Base-by-base conservation (phyloP, 164 flowering plant genomes). In the Tetrastigma voinierianum region DNA sequence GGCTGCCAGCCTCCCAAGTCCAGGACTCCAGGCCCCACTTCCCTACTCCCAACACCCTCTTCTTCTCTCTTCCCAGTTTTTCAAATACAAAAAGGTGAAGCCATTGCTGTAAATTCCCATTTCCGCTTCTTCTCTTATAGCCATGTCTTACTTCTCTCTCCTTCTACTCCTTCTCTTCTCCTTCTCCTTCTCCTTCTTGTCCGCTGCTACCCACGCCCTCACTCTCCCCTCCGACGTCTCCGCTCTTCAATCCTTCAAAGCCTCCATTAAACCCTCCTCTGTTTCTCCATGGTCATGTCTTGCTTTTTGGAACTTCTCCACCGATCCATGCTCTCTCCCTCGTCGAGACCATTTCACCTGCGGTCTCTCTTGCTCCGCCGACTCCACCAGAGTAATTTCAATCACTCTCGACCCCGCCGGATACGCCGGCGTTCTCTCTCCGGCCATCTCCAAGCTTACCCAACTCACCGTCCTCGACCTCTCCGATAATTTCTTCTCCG, bases 361-460 rank as follows among this genome's bases (percentile, higher is more conserved):
- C 61, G 90, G 87, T 67, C 32, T 90, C 76, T 57, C 87, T 59
- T 87, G 96, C 81, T 57, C 71, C 47, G 25, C 78, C 16, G 86
- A 73, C 74, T 67, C 87, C 15, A 49, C 81, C 49, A 77, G 88
- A 0, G 73, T 90, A 73, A 78, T 60, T 46, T 67, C 82, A 17
- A 67, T 90, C 77, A 78, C 79, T 25, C 88, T 90, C 57, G 96
- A 90, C 72, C 81, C 90, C 1, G 83, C 74, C 32, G 87, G 86
- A 18, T 90, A 90, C 83, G 77, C 88, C 0, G 96, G 87, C 59
- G 65, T 70, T 3, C 80, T 93, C 76, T 59, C 87, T 23, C 93
- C 95, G 0, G 79, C 80, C 72, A 43, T 93, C 20, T 89, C 93
- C 59, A 21, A 65, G 1, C 93, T 93, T 77, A 71, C 86, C 54